phyloP scores from a whole-genome alignment of 2,329 filamentous ascomycete species.

The Cyanodermella asteris region DNA sequence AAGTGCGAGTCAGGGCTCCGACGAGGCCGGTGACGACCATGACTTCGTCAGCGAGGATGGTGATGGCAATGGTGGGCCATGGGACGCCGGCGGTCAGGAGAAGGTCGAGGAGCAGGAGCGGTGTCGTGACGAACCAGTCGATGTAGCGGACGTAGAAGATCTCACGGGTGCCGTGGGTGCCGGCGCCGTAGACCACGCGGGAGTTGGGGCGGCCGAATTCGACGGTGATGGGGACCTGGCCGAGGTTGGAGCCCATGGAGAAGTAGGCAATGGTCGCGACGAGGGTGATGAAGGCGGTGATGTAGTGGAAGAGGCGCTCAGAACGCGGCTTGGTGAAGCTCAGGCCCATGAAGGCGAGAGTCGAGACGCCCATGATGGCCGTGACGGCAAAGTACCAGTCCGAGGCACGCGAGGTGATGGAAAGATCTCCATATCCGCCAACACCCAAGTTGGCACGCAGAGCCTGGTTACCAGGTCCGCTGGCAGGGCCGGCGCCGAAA shows the following conservation, averaged over 20 bases:
- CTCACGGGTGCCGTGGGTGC: slow-evolving; percentile 32
- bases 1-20: slow-evolving; percentile 37
- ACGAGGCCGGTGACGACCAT: slow-evolving; percentile 48
- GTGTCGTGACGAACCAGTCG: slow-evolving; percentile 42
- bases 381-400: slow-evolving; percentile 42
- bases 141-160: slow-evolving; percentile 48
- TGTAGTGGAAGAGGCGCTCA: slow-evolving; percentile 42
- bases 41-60: slow-evolving; percentile 39
- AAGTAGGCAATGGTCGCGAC: slow-evolving; percentile 42
- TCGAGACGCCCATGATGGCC: slow-evolving; percentile 34
- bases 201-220: slow-evolving; percentile 28
- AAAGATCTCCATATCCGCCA: slow-evolving; percentile 21
- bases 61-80: slow-evolving; percentile 40
- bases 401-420: slow-evolving; percentile 36
- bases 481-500: too few relatives aligned
- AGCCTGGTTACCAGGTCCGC: too few relatives aligned
- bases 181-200: slow-evolving; percentile 25
- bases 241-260: slow-evolving; percentile 43
- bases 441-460: too few relatives aligned
- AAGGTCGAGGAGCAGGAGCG: slow-evolving; percentile 38
- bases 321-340: slow-evolving; percentile 30
- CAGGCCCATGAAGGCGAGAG: slow-evolving; percentile 30
- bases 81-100: slow-evolving; percentile 43
- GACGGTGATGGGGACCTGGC: slow-evolving; percentile 39
- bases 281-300: slow-evolving; percentile 35